phyloP scores from a whole-genome alignment of 2,329 filamentous ascomycete species.

The Botrytis paeoniae region DNA sequence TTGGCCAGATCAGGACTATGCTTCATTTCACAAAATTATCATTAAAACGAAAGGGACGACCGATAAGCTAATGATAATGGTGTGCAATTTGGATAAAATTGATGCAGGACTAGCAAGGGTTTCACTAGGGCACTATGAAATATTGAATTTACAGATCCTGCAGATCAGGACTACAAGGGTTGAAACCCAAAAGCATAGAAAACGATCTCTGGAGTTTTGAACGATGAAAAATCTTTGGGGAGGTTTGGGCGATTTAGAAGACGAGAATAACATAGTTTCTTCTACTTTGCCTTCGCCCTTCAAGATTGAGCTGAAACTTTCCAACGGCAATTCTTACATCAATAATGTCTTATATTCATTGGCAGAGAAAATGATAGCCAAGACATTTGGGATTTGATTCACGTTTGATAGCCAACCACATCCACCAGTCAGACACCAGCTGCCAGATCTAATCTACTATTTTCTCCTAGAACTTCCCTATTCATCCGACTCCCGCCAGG shows the following conservation, averaged over 20 bases:
- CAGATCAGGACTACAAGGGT: slow-evolving; percentile 20
- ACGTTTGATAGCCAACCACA: neutral
- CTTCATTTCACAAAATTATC: slow-evolving; percentile 16
- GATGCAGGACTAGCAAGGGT: slow-evolving; percentile 15
- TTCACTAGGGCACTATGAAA: slow-evolving; percentile 18
- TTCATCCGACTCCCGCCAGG: slow-evolving; percentile 6
- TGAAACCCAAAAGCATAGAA: slow-evolving; percentile 5
- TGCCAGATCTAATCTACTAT: slow-evolving; percentile 5
- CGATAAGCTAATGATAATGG: slow-evolving; percentile 15
- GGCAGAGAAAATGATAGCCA: slow-evolving; percentile 3
- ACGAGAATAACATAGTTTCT: neutral
- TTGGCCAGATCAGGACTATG: slow-evolving; percentile 9
- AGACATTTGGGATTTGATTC: slow-evolving; percentile 18
- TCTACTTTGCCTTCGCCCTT: neutral
- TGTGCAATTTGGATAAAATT: slow-evolving; percentile 19
- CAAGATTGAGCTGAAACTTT: neutral
- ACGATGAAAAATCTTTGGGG: neutral
- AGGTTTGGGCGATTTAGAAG: neutral
- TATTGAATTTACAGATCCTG: slow-evolving; percentile 31
- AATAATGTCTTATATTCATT: slow-evolving; percentile 7
- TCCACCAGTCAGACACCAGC: slow-evolving; percentile 2
- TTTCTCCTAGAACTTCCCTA: neutral
- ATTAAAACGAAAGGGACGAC: slow-evolving; percentile 9
- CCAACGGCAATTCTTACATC: neutral
- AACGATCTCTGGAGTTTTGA: neutral